Base-by-base conservation (phyloP, 257 asterid species). In the Thymus mandschuricus region DNA sequence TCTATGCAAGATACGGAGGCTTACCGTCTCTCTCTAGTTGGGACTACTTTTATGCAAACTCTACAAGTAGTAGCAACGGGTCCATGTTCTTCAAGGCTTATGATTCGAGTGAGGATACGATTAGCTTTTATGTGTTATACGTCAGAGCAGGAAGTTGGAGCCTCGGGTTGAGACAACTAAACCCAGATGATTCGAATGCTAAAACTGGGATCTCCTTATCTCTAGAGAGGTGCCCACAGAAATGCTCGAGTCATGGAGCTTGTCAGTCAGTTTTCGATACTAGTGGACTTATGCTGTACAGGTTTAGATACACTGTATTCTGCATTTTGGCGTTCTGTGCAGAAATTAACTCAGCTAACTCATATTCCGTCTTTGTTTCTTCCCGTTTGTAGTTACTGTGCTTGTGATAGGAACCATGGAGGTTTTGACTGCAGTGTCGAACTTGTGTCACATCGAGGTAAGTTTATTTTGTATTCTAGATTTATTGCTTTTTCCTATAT, bases 381-480 rank as follows among this genome's bases (percentile, higher is more conserved):
- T 61, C 74, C 60, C 64, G 49, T 68, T 33, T 45, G 27, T 89
- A 95, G 99, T 82, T 95, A 69, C 80, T 95, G 99, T 74, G 71
- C 74, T 69, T 95, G 99, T 76, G 97, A 87, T 81, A 81, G 93
- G 69, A 79, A 83, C 86, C 93, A 90, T 55, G 99, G 99, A 76
- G 99, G 99, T 71, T 89, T 95, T 68, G 99, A 95, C 82, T 92
- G 98, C 80, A 78, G 96, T 73, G 60, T 89, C 61, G 96, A 87
- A 76, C 89, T 95, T 35, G 99, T 95, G 51, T 84, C 99, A 1
- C 96, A 75, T 80, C 80, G 67, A 79, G 96, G 99, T 85, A 77
- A 77, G 71, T 52, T 70, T 40, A 44, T 74, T 56, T 59, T 10
- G 28, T 66, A 66, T 38, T 65, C 10, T 46, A 43, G 8, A 46